These are phyloP conservation scores for Neopestalotiopsis sp. DNA, from an alignment of 2,329 filamentous ascomycete species.

Conservation along the genomic window DNA sequence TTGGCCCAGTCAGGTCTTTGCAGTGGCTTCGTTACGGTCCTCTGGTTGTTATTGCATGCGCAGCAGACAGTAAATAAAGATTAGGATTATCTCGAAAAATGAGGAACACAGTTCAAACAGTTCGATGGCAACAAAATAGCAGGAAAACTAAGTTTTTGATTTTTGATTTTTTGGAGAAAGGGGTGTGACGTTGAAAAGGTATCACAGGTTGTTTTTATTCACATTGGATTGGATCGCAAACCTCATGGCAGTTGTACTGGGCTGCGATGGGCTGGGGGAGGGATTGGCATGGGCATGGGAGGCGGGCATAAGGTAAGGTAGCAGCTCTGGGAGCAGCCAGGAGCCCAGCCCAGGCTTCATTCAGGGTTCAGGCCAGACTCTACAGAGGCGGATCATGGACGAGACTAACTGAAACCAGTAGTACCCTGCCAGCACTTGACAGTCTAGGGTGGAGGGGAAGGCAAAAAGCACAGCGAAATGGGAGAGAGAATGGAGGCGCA, in stretches of 20 bases:
- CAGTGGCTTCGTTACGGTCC: too few species aligned
- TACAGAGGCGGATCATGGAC: neutral
- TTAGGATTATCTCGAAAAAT: neutral
- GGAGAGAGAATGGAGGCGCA: too few species aligned
- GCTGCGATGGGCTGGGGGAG: neutral
- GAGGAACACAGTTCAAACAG: neutral
- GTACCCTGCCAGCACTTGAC: neutral
- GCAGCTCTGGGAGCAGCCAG: too few species aligned
- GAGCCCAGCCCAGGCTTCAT: neutral
- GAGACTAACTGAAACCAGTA: neutral
- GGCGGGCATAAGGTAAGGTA: neutral
- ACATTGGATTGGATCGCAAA: neutral
- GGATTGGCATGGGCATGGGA: constrained; percentile 4
- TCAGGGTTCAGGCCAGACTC: constrained; percentile 3
- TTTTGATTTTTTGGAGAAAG: neutral
- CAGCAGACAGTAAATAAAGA: neutral
- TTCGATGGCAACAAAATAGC: neutral
- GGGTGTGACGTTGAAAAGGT: neutral
- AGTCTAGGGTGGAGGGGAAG: neutral
- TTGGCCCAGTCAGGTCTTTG: neutral
- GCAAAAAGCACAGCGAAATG: too few species aligned
- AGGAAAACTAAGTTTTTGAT: neutral
- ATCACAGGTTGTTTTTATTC: constrained; percentile 5
- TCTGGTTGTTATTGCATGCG: neutral
- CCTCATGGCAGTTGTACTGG: neutral